These are phyloP conservation scores for Graphiopsis chlorocephala DNA, from an alignment of 2,329 filamentous ascomycete genomes.

Conservation along the genomic window DNA sequence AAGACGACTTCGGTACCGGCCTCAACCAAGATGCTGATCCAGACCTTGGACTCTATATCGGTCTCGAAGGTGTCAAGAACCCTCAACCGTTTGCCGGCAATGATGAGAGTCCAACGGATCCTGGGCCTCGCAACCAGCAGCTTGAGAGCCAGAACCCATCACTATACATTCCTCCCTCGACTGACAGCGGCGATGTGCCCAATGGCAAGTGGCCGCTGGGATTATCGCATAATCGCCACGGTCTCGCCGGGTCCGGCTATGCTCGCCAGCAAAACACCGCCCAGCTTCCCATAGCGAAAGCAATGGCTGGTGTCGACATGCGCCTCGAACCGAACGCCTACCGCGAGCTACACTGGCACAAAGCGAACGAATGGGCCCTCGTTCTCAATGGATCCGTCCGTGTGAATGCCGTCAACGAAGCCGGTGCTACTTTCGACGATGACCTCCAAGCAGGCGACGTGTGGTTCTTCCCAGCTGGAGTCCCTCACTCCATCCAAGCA, in stretches of 20 bases:
- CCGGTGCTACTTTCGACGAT: constrained; percentile 33
- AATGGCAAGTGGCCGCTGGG: constrained; percentile 45
- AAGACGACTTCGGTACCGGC: constrained; percentile 37
- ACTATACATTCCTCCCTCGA: constrained; percentile 38
- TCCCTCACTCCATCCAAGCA: constrained; percentile 32
- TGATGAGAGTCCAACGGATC: constrained; percentile 38
- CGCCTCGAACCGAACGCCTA: constrained; percentile 34
- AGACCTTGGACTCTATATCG: constrained; percentile 40
- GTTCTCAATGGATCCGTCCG: constrained; percentile 33
- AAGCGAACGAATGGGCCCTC: constrained; percentile 33
- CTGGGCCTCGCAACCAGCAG: constrained; percentile 34
- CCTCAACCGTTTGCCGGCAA: constrained; percentile 42
- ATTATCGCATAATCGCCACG: constrained; percentile 41
- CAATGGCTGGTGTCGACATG: constrained; percentile 46
- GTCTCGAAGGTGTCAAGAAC: constrained; percentile 39
- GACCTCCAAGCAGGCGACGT: constrained; percentile 30
- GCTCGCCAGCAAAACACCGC: constrained; percentile 42
- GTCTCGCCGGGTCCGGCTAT: constrained; percentile 40
- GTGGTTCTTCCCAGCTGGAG: constrained; percentile 29
- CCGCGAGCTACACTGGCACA: constrained; percentile 36
- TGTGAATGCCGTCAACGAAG: constrained; percentile 32
- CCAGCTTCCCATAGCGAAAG: constrained; percentile 39
- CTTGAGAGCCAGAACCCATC: constrained; percentile 42
- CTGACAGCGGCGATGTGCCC: constrained; percentile 38
- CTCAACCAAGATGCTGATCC: constrained; percentile 37